Conservation (phyloP, 2,329 filamentous ascomycete species). For the Trichoderma atrobrunneum region DNA sequence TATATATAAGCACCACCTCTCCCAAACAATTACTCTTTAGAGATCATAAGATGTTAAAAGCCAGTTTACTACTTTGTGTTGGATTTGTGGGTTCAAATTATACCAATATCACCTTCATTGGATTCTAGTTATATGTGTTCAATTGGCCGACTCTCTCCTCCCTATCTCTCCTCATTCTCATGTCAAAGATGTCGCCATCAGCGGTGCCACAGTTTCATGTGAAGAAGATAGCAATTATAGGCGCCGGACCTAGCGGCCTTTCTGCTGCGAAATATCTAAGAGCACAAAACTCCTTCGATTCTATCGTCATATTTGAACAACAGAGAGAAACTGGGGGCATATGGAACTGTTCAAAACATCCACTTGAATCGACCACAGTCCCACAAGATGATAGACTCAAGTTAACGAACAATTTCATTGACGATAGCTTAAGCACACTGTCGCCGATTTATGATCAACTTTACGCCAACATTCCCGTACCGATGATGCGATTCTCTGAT, state of each 20-base stretch:
- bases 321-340: constrained; percentile 73
- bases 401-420: constrained; percentile 63
- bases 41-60: not conserved
- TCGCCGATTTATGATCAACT: constrained; percentile 79
- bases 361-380: constrained; percentile 49
- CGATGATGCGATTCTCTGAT: constrained; percentile 78
- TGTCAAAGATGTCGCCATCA: not conserved
- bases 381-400: constrained; percentile 47
- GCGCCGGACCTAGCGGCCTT: constrained; percentile 77
- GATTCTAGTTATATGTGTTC: not conserved
- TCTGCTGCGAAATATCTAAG: constrained; percentile 78
- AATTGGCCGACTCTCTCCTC: not conserved
- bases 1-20: not conserved
- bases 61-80: not conserved
- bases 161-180: not conserved
- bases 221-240: constrained; percentile 70
- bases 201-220: constrained; percentile 43
- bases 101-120: not conserved
- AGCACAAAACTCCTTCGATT: constrained; percentile 64
- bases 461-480: constrained; percentile 85
- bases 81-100: not conserved
- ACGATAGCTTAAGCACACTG: constrained; percentile 63
- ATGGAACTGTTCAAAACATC: constrained; percentile 60
- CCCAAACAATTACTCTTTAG: not conserved
- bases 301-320: constrained; percentile 79